Conservation (phyloP, 768 basidiomycete genomes). For the Pleurotus giganteus region DNA sequence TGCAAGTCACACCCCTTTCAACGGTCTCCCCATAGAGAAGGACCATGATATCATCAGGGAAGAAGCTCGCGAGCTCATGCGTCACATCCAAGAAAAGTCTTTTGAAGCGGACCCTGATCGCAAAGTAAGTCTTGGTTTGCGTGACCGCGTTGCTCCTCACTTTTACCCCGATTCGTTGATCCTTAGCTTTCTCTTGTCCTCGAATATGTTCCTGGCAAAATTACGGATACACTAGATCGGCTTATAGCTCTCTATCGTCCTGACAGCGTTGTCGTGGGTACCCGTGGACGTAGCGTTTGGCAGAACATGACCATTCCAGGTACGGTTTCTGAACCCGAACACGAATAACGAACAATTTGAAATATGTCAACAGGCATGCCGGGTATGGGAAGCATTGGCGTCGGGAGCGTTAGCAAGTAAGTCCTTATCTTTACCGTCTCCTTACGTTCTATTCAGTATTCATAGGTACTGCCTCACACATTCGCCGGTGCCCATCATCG, state of each 20-base stretch:
- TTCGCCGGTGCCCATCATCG: constrained; percentile 94
- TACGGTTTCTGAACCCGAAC: neutral
- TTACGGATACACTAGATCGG: constrained; percentile 88
- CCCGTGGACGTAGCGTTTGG: constrained; percentile 60
- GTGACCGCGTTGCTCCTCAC: neutral
- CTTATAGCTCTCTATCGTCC: constrained; percentile 90
- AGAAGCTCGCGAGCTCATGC: constrained; percentile 83
- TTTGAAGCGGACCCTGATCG: constrained; percentile 75
- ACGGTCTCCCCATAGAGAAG: constrained; percentile 45
- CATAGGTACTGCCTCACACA: constrained; percentile 80
- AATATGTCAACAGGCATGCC: constrained; percentile 19
- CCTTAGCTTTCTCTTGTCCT: constrained; percentile 81
- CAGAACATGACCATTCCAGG: constrained; percentile 32
- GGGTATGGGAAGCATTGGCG: constrained; percentile 31
- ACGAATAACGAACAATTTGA: constrained; percentile 12
- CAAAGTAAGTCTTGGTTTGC: constrained; percentile 44
- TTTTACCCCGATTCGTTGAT: neutral
- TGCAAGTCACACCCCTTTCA: neutral
- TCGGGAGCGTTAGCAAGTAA: constrained; percentile 53
- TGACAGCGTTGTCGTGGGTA: constrained; percentile 91
- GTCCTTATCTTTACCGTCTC: constrained; percentile 1
- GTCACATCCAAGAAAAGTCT: constrained; percentile 75
- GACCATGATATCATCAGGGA: constrained; percentile 77
- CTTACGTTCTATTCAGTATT: neutral
- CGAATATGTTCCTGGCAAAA: constrained; percentile 90